These are phyloP conservation scores for Yarrowia porcina DNA, from an alignment of 805 yeast species.

Conservation along the genomic window DNA sequence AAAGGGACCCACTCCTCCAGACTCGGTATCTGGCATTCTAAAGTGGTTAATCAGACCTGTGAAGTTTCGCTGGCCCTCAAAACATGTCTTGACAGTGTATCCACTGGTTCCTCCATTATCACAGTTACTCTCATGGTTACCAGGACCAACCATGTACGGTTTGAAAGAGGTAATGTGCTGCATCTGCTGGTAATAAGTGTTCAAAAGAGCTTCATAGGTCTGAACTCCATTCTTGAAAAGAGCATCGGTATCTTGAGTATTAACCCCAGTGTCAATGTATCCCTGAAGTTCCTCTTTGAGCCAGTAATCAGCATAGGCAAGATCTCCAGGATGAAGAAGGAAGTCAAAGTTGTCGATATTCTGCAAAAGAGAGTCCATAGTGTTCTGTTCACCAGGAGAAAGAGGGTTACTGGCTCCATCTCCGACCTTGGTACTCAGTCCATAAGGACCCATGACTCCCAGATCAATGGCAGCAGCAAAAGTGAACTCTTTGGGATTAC, in stretches of 20 bases:
- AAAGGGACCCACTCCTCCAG: constrained; percentile 34
- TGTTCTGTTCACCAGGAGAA: constrained; percentile 24
- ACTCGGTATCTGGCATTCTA: constrained; percentile 36
- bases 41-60: constrained; percentile 35
- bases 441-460: constrained; percentile 26
- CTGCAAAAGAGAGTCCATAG: constrained; percentile 30
- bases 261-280: constrained; percentile 26
- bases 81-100: constrained; percentile 28
- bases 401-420: background rate
- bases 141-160: constrained; percentile 36
- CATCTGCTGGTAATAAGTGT: constrained; percentile 31
- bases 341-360: constrained; percentile 31
- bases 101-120: constrained; percentile 27
- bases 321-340: constrained; percentile 36
- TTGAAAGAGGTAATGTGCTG: constrained; percentile 29
- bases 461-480: constrained; percentile 23
- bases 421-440: constrained; percentile 24
- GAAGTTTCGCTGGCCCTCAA: constrained; percentile 35
- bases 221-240: constrained; percentile 25
- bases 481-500: constrained; percentile 18
- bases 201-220: constrained; percentile 31
- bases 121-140: constrained; percentile 34
- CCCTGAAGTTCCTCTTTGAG: constrained; percentile 31
- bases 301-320: constrained; percentile 39
- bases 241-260: background rate